Base-by-base conservation (phyloP, 352 stramenopile species). In the Phytopythium litorale region DNA sequence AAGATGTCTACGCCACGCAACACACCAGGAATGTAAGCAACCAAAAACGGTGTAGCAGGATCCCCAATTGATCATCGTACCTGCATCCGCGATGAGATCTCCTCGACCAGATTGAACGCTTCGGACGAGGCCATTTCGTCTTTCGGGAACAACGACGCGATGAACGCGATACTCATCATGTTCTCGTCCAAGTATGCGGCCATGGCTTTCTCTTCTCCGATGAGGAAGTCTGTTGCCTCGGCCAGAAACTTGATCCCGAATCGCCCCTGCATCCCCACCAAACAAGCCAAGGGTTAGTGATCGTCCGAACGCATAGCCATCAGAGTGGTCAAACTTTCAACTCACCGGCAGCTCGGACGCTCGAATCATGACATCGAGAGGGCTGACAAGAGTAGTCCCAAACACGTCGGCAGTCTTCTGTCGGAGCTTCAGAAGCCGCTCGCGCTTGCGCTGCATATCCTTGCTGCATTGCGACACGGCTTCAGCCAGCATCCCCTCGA, bases 301-400 rank as follows among this genome's bases (percentile, higher is more conserved):
- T 38, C 28, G 40, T 57, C 4, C 54, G n/a, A 55, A 42, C 28
- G 6, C 21, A 52, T n/a, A 16, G 25, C 1, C 8, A 54, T 6
- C 6, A 18, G 18, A 30, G 23, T 18, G 0, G 3, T 11, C 9
- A 11, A n/a, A 19, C 1, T 33, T 25, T 5, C 6, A 54, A 21
- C 57, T 32, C 67, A 89, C 81, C 78, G 88, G 88, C 16, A 91
- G 71, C 54, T 91, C 78, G 4, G 48, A 70, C 3, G 65, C 67
- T 49, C 71, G 75, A 19, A 77, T 63, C 35, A 91, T 63, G 12
- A 91, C 51, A 48, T 83, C 75, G 0, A 91, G 51, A 23, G 79
- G 67, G 37, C 65, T 88, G 32, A 66, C 61, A 25, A 45, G 32
- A 25, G 45, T 52, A 30, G 57, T 63, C 23, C 65, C 66, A 63